Evolutionary conservation across 192 early-diverging fungal genomes (phyloP).

Genomic region (Coemansia sp.): DNA sequence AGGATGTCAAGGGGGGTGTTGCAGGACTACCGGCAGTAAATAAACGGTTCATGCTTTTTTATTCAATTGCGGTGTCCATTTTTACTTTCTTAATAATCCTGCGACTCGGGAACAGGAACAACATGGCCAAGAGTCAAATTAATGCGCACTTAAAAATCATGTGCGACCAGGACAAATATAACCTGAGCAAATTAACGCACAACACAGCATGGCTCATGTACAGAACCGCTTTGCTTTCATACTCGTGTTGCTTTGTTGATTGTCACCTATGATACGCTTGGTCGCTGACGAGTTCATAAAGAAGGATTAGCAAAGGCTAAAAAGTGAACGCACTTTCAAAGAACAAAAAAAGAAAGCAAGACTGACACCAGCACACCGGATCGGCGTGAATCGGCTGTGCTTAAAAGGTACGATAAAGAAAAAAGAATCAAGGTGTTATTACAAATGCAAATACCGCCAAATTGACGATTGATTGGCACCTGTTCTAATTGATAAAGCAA

Average conservation of each 20-base stretch:
- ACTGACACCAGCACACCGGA: neutral
- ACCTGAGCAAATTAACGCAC: constrained; percentile 5
- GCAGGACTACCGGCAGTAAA: neutral
- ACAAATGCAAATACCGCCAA: too few relatives aligned
- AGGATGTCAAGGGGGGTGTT: neutral
- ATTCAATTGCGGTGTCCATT: neutral
- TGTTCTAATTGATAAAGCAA: too few relatives aligned
- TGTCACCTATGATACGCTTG: neutral
- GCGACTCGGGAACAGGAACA: neutral
- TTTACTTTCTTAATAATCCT: neutral
- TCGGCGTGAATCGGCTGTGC: too few relatives aligned
- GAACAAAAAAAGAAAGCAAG: neutral
- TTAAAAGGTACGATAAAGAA: too few relatives aligned
- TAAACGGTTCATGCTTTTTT: neutral
- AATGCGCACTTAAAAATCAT: neutral
- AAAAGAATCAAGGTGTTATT: too few relatives aligned
- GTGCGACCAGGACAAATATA: neutral
- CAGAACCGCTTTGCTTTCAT: neutral
- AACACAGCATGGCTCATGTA: neutral
- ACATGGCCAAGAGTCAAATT: neutral
- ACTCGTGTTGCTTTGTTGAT: neutral
- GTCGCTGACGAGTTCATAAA: too few relatives aligned
- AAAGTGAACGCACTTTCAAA: neutral
- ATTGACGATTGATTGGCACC: too few relatives aligned
- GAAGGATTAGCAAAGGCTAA: neutral